Percentiles rank a stretch among this genome's conserved stretches.
Conservation (phyloP, 768 basidiomycete genomes). For the Collybiopsis luxurians region DNA sequence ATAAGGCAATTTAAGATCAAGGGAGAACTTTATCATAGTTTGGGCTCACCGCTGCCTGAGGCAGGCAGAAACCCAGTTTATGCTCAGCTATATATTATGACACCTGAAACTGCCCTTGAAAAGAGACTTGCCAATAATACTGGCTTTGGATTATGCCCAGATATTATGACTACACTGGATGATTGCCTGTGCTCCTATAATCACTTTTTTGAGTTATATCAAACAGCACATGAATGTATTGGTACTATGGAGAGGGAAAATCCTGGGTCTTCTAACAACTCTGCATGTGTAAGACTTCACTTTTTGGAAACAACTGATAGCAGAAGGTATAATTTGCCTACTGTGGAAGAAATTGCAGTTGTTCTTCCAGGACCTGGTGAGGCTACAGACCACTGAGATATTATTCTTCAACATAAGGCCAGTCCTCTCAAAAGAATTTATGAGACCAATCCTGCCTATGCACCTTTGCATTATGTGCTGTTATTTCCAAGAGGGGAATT, state of each 20-base stretch:
- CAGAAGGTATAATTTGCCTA: too few relatives aligned
- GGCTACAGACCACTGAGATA: conserved; percentile 4
- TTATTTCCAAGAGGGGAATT: conserved; percentile 28
- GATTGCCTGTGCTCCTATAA: neutral
- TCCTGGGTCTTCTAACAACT: too few relatives aligned
- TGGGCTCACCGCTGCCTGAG: conserved; percentile 25
- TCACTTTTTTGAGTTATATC: neutral
- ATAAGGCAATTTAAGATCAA: conserved; percentile 15
- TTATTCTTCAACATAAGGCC: neutral
- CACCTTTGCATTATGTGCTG: conserved; percentile 25
- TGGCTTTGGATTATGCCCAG: neutral
- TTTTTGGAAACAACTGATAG: too few relatives aligned
- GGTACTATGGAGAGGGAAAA: too few relatives aligned
- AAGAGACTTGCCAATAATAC: neutral
- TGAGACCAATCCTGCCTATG: conserved; percentile 32
- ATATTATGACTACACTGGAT: neutral
- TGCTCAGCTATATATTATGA: conserved; percentile 37
- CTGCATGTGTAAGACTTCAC: too few relatives aligned
- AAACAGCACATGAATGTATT: neutral
- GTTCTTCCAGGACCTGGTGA: conserved; percentile 26
- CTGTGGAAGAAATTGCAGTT: conserved; percentile 38
- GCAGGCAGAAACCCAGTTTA: conserved; percentile 15
- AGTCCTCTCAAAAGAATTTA: conserved; percentile 25
- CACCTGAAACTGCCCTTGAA: conserved; percentile 25
- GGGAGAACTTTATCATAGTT: conserved; percentile 28